A percentile compares a stretch with the other conserved stretches of the same genome.
Conservation (phyloP, 495 filamentous ascomycete species). For the Rhizodiscina lignyota region DNA sequence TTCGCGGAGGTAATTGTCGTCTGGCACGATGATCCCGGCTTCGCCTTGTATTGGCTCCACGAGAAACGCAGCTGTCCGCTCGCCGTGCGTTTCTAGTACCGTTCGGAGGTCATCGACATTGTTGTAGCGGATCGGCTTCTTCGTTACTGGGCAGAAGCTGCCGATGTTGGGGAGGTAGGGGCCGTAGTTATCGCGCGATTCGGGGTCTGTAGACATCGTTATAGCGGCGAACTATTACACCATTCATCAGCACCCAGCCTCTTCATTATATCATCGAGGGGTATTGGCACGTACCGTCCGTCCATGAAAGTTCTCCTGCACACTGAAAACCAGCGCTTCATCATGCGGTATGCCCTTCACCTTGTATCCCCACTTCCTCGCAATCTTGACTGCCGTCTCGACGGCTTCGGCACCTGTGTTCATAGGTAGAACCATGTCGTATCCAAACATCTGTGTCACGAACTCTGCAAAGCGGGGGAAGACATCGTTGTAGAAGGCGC, state of each 20-base stretch:
- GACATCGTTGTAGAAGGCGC: constrained; percentile 98
- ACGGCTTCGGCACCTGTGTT: constrained; percentile 99
- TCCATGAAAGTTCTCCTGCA: constrained; percentile 88
- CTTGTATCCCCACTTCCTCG: constrained; percentile 98
- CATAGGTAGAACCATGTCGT: constrained; percentile 98
- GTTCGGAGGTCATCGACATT: constrained; percentile 64
- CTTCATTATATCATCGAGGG: constrained; percentile 5
- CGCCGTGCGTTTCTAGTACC: constrained; percentile 62
- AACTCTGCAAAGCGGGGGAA: constrained; percentile 94
- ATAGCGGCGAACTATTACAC: constrained; percentile 69
- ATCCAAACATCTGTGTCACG: constrained; percentile 75
- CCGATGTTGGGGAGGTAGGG: constrained; percentile 85
- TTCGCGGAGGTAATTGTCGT: constrained; percentile 69
- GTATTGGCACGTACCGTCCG: constrained; percentile 50
- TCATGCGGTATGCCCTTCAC: constrained; percentile 77
- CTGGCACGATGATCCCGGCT: constrained; percentile 90
- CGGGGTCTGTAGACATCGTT: constrained; percentile 84
- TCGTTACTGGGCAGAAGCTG: constrained; percentile 57
- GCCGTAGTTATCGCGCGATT: constrained; percentile 92
- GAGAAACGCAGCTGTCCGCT: constrained; percentile 81
- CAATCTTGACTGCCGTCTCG: constrained; percentile 94
- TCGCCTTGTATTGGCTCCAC: constrained; percentile 98
- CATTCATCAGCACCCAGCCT: too few relatives aligned
- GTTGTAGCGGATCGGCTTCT: constrained; percentile 69
- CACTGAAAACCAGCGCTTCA: constrained; percentile 72